These are phyloP conservation scores for Choiromyces venosus DNA, from an alignment of 495 filamentous ascomycete genomes.

Conservation along the genomic window DNA sequence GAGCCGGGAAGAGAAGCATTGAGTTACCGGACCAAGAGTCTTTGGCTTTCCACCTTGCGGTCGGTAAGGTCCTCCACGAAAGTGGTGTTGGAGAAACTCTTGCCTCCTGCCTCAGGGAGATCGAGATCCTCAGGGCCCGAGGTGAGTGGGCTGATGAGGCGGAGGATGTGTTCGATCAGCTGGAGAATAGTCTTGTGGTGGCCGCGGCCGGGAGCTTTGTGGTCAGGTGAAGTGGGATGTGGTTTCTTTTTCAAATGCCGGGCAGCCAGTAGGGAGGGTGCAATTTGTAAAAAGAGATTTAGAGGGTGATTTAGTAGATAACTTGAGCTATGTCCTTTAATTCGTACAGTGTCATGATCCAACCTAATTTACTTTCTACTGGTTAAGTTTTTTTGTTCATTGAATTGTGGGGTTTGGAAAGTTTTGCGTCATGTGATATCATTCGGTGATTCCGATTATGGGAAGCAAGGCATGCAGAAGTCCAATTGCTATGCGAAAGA, in stretches of 20 bases:
- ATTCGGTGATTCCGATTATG: background rate
- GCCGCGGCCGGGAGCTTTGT: background rate
- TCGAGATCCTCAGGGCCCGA: background rate
- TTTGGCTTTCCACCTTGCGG: slow-evolving; percentile 1
- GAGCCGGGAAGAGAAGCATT: background rate
- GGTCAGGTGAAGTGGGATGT: background rate
- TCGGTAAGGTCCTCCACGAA: background rate
- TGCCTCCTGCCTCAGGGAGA: background rate
- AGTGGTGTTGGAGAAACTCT: background rate
- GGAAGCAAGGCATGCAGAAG: too few species aligned
- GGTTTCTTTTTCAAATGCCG: background rate
- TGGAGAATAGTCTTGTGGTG: background rate
- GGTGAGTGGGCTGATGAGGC: background rate
- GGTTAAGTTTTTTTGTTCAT: background rate
- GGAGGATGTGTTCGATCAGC: background rate
- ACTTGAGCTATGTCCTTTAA: background rate
- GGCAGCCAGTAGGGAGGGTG: background rate
- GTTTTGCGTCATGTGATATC: background rate
- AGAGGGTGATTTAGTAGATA: background rate
- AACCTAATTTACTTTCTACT: background rate
- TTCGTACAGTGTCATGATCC: background rate
- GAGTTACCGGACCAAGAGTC: background rate
- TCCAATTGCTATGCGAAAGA: background rate
- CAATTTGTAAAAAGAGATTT: background rate
- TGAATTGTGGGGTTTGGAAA: background rate